Percentiles rank a stretch among this genome's conserved stretches.
Conservation (phyloP, 345 rosid genomes). For the Arabidopsis suecica region DNA sequence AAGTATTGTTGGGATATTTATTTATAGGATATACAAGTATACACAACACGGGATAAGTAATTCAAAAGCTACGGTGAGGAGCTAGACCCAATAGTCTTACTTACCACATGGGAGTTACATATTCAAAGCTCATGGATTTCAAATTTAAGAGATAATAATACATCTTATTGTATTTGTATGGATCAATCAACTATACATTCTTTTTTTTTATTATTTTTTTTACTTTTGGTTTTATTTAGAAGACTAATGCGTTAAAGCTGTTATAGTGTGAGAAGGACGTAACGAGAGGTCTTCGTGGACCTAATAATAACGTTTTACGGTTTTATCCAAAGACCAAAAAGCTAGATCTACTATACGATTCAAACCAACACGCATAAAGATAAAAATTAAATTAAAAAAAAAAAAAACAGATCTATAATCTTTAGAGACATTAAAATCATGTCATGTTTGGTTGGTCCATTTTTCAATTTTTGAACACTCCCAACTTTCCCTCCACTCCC, state of each 20-base stretch:
- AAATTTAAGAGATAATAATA: constrained; percentile 4
- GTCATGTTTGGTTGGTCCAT: constrained; percentile 28
- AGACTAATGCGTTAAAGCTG: constrained; percentile 34
- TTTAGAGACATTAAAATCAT: neutral
- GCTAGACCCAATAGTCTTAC: constrained; percentile 29
- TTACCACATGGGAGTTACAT: constrained; percentile 35
- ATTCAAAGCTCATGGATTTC: constrained; percentile 28
- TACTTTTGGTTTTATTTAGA: neutral
- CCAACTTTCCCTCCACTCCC: constrained; percentile 21
- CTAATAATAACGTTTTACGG: constrained; percentile 19
- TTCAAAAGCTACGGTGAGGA: constrained; percentile 20
- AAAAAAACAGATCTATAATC: neutral
- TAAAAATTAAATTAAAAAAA: too few relatives aligned
- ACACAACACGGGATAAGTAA: constrained; percentile 7
- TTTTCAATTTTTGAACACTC: neutral
- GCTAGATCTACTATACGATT: constrained; percentile 26
- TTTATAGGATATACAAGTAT: too few relatives aligned
- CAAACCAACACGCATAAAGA: constrained; percentile 10
- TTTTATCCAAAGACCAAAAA: constrained; percentile 32
- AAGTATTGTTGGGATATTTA: neutral
- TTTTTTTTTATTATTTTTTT: too few relatives aligned
- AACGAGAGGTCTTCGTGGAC: constrained; percentile 38
- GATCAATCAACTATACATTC: neutral
- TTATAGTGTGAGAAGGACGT: constrained; percentile 34
- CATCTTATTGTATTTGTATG: neutral